Base-by-base conservation (phyloP, 805 yeast species). In the Schwanniomyces yamadae region DNA sequence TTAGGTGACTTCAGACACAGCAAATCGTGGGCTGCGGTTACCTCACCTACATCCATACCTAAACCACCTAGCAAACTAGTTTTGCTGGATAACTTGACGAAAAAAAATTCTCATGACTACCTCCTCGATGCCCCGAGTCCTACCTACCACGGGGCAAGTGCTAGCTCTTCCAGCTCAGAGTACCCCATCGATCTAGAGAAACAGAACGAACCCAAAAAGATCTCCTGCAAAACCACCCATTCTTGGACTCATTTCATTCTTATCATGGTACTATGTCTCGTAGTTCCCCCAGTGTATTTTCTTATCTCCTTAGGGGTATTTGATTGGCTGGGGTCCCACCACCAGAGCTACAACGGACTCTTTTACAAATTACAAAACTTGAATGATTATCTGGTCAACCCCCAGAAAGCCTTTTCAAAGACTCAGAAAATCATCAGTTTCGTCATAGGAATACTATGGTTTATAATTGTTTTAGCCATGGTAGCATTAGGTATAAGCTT, bases 251-350 rank as follows among this genome's bases (percentile, higher is more conserved):
- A 16, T 13, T 63, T 62, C 46, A 20, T 39, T 4, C 9, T 45
- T 6, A 43, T 63, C 50, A 55, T 63, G 66, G 35, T 50, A 3
- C 11, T 57, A 6, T 71, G 66, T 2, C 48, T 66, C 5, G 31
- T 67, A 6, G 46, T 61, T 1, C 69, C 69, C 18, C 73, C 73
- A 5, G 40, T 66, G n/a, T 66, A 54, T 38, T 64, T 66, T 27
- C 46, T 66, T 13, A 29, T 66, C 8, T 37, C 65, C 4, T 33
- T 60, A 7, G 73, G 73, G 3, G 46, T 56, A 12, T 61, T 66
- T 36, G 73, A 67, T 42, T 44, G 46, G 28, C 50, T 46, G 16
- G 55, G 52, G 29, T 40, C 42, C 20, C 23, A 43, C 14, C 46
- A 43, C 25, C 44, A 45, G 21, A 51, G 45, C 33, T 49, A 39